Base-by-base conservation (phyloP, 2,329 filamentous ascomycete genomes). In the Ophiostoma piceae region DNA sequence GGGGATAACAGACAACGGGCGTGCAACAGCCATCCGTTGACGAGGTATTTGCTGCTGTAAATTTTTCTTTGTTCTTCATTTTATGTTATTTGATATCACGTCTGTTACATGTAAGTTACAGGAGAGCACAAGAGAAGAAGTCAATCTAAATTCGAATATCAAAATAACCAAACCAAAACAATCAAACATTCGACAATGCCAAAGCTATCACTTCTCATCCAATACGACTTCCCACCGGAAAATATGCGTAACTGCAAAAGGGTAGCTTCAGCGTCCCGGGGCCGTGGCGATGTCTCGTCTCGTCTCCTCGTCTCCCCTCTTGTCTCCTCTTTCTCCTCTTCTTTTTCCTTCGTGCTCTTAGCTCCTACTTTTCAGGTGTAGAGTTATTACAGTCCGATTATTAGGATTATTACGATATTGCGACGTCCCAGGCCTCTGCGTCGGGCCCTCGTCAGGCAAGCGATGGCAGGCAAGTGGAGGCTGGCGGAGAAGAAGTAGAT, bases 391-490 rank as follows among this genome's bases (percentile, higher is more conserved):
- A 26, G n/a, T 41, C 35, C 35, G 35, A 35, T 35, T 35, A 35
- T 54, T 54, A 22, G 16, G 19, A 26, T 57, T 57, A 26, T 57
- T 57, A 57, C 51, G 19, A 47, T 47, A 41, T 39, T 65, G 16
- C 62, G 35, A 65, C 62, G 62, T 65, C 62, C 62, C 62, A 41
- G 62, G 62, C 62, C 62, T 65, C 62, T 41, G 62, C 62, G 62
- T 65, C 62, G 62, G 62, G 62, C 62, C 62, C 62, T 65, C 62
- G 62, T 65, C 35, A 65, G 35, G 32, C 35, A 19, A 37, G 32
- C 57, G 57, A 62, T 62, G 57, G 57, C 57, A 62, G 26, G 11
- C n/a, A 62, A 32, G 57, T 62, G 57, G 57, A 62, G 57, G 57
- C 57, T 5, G 51, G 26, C 26, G 51, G 51, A 26, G 51, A 29